phyloP scores from a whole-genome alignment of 495 filamentous ascomycete species.

The Cercophora newfieldiana region DNA sequence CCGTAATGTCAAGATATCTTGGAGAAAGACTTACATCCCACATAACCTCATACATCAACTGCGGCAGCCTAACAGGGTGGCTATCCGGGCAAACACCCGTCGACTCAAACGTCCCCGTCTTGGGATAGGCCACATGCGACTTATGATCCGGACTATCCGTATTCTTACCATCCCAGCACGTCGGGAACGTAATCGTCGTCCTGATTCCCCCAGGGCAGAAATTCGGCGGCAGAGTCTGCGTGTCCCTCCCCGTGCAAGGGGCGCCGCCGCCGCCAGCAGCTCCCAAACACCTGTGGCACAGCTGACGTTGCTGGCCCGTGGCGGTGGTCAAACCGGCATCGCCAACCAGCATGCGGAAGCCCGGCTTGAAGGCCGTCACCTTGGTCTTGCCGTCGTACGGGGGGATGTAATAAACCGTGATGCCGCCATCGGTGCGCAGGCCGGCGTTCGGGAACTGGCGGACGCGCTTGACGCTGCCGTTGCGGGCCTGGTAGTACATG shows the following conservation, averaged over 20 bases:
- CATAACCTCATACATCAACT: slow-evolving; percentile 54
- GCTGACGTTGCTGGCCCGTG: slow-evolving; percentile 33
- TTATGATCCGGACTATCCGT: slow-evolving; percentile 55
- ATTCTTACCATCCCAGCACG: slow-evolving; percentile 57
- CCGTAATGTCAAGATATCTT: neutral
- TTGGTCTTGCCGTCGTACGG: slow-evolving; percentile 43
- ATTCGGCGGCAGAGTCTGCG: slow-evolving; percentile 39
- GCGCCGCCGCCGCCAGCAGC: slow-evolving; percentile 45
- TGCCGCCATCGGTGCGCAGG: slow-evolving; percentile 41
- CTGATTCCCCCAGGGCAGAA: slow-evolving; percentile 48
- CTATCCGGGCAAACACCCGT: slow-evolving; percentile 45
- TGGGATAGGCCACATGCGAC: slow-evolving; percentile 50
- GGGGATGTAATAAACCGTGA: slow-evolving; percentile 53
- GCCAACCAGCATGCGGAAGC: slow-evolving; percentile 45
- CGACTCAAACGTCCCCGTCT: slow-evolving; percentile 38
- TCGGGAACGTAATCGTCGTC: slow-evolving; percentile 49
- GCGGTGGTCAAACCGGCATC: slow-evolving; percentile 32
- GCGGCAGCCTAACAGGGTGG: slow-evolving; percentile 48
- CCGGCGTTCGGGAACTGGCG: slow-evolving; percentile 46
- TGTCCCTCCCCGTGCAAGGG: slow-evolving; percentile 49
- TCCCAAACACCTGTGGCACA: slow-evolving; percentile 49
- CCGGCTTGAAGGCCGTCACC: slow-evolving; percentile 48
- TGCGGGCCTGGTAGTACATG: slow-evolving; percentile 46
- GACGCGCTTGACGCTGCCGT: slow-evolving; percentile 47
- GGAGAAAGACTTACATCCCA: slow-evolving; percentile 36